Conservation (phyloP, 1,284 basidiomycete species). For the Lentinus polychrous region DNA sequence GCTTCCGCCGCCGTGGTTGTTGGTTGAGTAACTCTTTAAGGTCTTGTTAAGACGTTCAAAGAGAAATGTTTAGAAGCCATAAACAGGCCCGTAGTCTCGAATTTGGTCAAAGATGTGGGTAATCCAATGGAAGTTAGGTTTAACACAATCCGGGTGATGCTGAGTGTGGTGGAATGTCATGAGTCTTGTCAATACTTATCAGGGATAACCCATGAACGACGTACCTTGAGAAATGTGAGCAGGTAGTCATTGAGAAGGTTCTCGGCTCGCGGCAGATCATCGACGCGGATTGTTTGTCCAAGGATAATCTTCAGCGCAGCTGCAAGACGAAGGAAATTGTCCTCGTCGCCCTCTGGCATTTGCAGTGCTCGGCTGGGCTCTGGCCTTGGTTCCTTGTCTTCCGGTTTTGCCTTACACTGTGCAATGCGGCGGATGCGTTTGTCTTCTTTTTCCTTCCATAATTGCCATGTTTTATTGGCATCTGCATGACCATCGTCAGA, state of each 20-base stretch:
- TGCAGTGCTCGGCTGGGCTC: neutral
- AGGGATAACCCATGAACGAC: too few species aligned
- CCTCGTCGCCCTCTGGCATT: slow-evolving; percentile 8
- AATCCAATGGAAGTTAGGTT: slow-evolving; percentile 16
- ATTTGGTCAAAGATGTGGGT: slow-evolving; percentile 13
- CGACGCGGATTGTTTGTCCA: neutral
- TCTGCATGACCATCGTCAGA: too few species aligned
- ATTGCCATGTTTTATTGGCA: slow-evolving; percentile 1
- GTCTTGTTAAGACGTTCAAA: slow-evolving; percentile 22
- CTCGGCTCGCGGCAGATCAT: slow-evolving; percentile 6
- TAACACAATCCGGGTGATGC: slow-evolving; percentile 12
- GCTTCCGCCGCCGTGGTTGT: slow-evolving; percentile 16
- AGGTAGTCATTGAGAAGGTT: too few species aligned
- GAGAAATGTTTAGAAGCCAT: slow-evolving; percentile 23
- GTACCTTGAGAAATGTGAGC: too few species aligned
- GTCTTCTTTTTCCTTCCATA: slow-evolving; percentile 9
- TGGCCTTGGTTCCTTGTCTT: too few species aligned
- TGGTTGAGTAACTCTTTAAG: slow-evolving; percentile 16
- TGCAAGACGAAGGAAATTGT: slow-evolving; percentile 10
- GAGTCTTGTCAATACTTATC: too few species aligned
- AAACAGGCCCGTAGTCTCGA: slow-evolving; percentile 17
- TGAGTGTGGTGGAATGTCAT: too few species aligned
- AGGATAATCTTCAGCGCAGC: slow-evolving; percentile 11
- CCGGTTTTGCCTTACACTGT: neutral
- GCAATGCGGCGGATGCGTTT: slow-evolving; percentile 3